Conservation (phyloP, 768 basidiomycete species). For the Pulveroboletus sp. region DNA sequence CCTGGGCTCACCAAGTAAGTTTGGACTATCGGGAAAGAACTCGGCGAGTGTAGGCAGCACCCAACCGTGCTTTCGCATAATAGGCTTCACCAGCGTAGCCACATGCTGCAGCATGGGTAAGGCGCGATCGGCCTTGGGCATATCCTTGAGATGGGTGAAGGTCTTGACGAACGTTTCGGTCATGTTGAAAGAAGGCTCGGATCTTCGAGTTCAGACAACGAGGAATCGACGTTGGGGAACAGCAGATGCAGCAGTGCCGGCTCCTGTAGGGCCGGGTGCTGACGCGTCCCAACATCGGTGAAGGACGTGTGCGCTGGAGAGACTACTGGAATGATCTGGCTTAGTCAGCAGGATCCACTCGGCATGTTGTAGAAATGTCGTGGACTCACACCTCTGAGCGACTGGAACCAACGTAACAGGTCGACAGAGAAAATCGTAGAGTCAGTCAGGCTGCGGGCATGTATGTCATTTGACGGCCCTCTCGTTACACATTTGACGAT, state of each 20-base stretch:
- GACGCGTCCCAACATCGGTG: slow-evolving; percentile 2
- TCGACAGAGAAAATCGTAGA: no score
- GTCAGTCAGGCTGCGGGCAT: background rate
- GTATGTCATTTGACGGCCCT: background rate
- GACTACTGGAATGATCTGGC: background rate
- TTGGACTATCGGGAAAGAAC: slow-evolving; percentile 75
- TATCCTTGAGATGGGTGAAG: slow-evolving; percentile 66
- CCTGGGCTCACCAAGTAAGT: slow-evolving; percentile 60
- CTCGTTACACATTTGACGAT: background rate
- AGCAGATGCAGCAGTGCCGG: background rate
- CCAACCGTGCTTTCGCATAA: slow-evolving; percentile 87
- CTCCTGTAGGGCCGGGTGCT: background rate
- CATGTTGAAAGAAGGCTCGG: slow-evolving; percentile 33
- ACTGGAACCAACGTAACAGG: background rate
- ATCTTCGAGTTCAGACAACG: background rate
- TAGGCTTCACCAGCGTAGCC: slow-evolving; percentile 83
- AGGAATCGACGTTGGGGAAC: background rate
- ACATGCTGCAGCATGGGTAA: slow-evolving; percentile 62
- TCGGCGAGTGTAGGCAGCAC: slow-evolving; percentile 74
- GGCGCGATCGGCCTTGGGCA: slow-evolving; percentile 63
- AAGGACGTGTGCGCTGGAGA: no score
- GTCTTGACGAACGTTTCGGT: slow-evolving; percentile 56
- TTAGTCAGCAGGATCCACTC: slow-evolving; percentile 14
- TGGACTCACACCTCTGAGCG: background rate
- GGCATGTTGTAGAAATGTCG: background rate